Conservation (phyloP, 2,329 filamentous ascomycete genomes). For the Cytospora chrysosperma region DNA sequence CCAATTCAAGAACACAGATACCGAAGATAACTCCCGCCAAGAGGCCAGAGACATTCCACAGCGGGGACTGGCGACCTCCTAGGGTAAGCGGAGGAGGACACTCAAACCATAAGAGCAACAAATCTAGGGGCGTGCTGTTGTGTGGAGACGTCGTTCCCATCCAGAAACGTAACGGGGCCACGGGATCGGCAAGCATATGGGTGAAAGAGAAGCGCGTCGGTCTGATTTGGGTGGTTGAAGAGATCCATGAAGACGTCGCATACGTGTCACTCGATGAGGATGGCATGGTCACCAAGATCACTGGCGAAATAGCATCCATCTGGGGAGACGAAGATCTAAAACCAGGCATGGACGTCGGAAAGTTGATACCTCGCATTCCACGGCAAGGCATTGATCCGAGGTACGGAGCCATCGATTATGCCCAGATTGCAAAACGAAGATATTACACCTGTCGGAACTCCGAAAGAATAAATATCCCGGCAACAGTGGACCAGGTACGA, state of each 20-base stretch:
- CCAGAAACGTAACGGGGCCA: constrained; percentile 88
- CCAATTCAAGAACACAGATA: constrained; percentile 57
- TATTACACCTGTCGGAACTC: constrained; percentile 84
- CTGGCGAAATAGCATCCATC: constrained; percentile 78
- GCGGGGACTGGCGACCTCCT: constrained; percentile 52
- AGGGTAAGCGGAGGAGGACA: constrained; percentile 46
- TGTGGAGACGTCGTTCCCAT: constrained; percentile 99
- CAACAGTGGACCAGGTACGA: constrained; percentile 72
- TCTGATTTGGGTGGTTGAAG: constrained; percentile 95
- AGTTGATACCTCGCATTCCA: constrained; percentile 79
- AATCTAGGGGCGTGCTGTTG: constrained; percentile 71
- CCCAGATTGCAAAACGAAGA: constrained; percentile 66
- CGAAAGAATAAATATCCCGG: constrained; percentile 77
- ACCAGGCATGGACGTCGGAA: constrained; percentile 71
- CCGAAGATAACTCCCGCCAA: constrained; percentile 53
- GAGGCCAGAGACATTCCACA: constrained; percentile 63
- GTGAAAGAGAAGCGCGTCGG: constrained; percentile 96
- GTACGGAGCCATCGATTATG: constrained; percentile 74
- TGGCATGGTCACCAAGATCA: constrained; percentile 66
- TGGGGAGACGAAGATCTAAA: constrained; percentile 73
- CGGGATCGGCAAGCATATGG: constrained; percentile 92
- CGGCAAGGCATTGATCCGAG: constrained; percentile 69
- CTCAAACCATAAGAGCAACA: constrained; percentile 67
- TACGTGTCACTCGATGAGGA: constrained; percentile 74
- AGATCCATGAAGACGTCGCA: constrained; percentile 93